Conservation (phyloP, 176 grass and related monocot genomes). For the Triticum timopheevii region DNA sequence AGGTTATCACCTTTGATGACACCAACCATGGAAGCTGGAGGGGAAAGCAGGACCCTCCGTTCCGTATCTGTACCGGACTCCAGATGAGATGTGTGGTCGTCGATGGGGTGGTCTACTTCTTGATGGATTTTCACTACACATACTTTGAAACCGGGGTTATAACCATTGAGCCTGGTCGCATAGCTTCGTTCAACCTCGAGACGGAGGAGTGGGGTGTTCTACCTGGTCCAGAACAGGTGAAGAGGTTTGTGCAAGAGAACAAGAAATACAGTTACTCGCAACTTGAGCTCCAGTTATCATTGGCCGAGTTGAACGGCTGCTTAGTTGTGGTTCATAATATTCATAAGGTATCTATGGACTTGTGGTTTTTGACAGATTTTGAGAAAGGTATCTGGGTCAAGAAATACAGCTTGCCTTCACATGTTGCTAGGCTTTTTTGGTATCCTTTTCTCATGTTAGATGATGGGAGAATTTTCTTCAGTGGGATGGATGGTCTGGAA, state of each 20-base stretch:
- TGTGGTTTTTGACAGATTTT: conserved; percentile 10
- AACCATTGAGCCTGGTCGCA: neutral
- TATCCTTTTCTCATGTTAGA: conserved; percentile 3
- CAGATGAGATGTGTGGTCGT: neutral
- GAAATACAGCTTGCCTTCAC: neutral
- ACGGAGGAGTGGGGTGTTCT: neutral
- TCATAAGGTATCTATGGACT: neutral
- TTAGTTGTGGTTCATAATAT: neutral
- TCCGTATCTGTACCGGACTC: neutral
- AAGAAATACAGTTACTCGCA: neutral
- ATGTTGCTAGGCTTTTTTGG: neutral
- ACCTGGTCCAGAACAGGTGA: neutral
- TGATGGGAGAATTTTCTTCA: neutral
- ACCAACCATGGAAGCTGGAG: neutral
- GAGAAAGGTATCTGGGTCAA: neutral
- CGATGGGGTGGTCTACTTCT: neutral
- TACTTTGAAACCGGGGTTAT: neutral
- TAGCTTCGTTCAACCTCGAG: neutral
- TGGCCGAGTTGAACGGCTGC: neutral
- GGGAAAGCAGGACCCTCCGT: neutral
- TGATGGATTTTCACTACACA: neutral
- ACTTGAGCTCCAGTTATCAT: neutral
- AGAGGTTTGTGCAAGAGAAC: neutral
- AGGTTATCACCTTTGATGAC: neutral
- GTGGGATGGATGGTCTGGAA: neutral